These are phyloP conservation scores for Lentinula boryana DNA, from an alignment of 768 basidiomycete species.

Conservation along the genomic window DNA sequence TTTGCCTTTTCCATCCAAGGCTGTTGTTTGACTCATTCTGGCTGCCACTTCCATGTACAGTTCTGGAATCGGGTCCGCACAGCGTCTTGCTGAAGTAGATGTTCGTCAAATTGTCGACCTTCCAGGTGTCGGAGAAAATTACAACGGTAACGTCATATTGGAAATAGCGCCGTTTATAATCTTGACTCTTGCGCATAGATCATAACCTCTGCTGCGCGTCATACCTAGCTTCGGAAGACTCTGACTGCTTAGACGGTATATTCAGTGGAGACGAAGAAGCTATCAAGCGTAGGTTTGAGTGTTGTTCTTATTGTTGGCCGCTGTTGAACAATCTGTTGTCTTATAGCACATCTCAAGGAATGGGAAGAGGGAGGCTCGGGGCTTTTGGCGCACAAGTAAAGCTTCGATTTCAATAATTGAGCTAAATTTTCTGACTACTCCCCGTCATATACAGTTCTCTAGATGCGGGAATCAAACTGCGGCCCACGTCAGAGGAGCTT, in stretches of 20 bases:
- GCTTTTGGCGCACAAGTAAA: conserved; percentile 3
- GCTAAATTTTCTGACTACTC: too few relatives aligned
- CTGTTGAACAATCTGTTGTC: not conserved
- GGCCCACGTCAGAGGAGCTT: conserved; percentile 30
- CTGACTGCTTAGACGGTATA: conserved; percentile 26
- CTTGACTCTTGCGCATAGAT: not conserved
- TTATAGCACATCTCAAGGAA: not conserved
- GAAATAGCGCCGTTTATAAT: not conserved
- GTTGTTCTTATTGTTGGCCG: not conserved
- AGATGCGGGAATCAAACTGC: conserved; percentile 34
- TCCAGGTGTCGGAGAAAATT: conserved; percentile 51
- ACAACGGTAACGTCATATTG: conserved; percentile 15
- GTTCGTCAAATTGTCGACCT: conserved; percentile 37
- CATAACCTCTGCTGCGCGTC: conserved; percentile 18
- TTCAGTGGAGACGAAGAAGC: conserved; percentile 21
- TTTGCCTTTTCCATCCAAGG: not conserved
- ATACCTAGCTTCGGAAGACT: conserved; percentile 22
- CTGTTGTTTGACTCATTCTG: not conserved
- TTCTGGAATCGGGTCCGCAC: conserved; percentile 45
- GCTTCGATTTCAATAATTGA: not conserved
- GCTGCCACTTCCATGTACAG: not conserved
- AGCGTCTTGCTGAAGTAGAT: conserved; percentile 26
- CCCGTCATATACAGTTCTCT: conserved; percentile 18
- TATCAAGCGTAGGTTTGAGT: conserved; percentile 16
- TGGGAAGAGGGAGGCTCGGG: conserved; percentile 1